Evolutionary conservation across 2,329 filamentous ascomycete genomes (phyloP).

Genomic region (Blumeria hordei): DNA sequence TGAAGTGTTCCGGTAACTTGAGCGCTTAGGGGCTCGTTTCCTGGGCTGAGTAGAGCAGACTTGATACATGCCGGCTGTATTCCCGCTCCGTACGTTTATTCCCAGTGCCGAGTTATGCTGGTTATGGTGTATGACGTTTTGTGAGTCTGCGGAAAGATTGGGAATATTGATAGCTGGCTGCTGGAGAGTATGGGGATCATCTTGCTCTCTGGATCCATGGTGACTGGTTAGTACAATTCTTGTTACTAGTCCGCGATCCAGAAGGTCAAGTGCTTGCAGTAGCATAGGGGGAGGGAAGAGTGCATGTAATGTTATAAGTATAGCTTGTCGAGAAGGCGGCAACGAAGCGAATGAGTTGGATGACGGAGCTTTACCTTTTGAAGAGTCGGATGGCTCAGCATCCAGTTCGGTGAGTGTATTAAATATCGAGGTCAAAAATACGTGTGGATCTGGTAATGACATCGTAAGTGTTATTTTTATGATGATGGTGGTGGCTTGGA

Average conservation of each 20-base stretch:
- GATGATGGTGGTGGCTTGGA: no score
- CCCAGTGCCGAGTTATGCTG: background rate
- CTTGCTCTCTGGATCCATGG: background rate
- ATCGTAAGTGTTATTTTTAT: background rate
- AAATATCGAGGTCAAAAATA: slow-evolving; percentile 12
- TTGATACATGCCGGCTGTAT: slow-evolving; percentile 4
- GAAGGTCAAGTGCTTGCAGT: slow-evolving; percentile 64
- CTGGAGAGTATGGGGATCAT: slow-evolving; percentile 1
- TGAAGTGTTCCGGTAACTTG: background rate
- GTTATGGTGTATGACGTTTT: background rate
- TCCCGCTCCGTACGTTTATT: background rate
- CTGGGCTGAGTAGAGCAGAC: slow-evolving; percentile 14
- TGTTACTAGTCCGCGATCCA: slow-evolving; percentile 54
- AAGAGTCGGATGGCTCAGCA: background rate
- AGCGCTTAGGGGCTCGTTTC: slow-evolving; percentile 8
- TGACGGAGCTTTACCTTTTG: background rate
- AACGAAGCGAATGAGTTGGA: slow-evolving; percentile 9
- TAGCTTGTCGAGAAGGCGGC: slow-evolving; percentile 14
- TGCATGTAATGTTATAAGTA: slow-evolving; percentile 40
- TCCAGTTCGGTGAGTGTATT: slow-evolving; percentile 7
- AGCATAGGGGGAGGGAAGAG: slow-evolving; percentile 52
- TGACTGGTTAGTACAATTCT: slow-evolving; percentile 18
- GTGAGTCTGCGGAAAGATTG: background rate
- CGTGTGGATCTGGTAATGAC: slow-evolving; percentile 10
- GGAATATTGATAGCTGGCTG: background rate